These are phyloP conservation scores for Capsicum baccatum DNA, from an alignment of 257 asterid species.

Conservation along the genomic window DNA sequence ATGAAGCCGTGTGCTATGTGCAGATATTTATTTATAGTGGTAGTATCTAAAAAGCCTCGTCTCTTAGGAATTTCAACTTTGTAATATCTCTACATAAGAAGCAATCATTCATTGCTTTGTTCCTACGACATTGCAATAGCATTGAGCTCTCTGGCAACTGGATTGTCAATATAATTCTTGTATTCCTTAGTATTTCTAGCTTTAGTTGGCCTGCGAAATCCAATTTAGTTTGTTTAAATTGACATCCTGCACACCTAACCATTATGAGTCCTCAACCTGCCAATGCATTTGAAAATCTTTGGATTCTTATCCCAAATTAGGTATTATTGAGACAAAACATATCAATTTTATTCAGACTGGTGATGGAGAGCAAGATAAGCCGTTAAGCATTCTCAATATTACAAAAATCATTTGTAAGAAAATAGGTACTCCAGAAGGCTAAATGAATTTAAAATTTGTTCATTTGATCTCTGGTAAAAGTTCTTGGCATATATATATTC, in stretches of 20 bases:
- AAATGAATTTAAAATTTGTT: background rate
- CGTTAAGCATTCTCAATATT: background rate
- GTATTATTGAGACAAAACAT: background rate
- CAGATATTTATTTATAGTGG: background rate
- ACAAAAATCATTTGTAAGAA: background rate
- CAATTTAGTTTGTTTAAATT: background rate
- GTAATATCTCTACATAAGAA: slow-evolving; percentile 21
- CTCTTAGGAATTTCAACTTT: background rate
- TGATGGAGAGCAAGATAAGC: background rate
- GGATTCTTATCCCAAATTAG: background rate
- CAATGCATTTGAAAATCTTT: background rate
- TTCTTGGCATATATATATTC: background rate
- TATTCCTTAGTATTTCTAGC: background rate
- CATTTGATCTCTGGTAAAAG: background rate
- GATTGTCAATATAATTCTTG: background rate
- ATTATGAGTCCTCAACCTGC: background rate
- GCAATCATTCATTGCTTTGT: slow-evolving; percentile 18
- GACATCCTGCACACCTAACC: background rate
- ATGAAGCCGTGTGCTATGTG: background rate
- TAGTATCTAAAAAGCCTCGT: background rate
- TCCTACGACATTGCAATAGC: background rate
- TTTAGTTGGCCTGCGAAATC: background rate
- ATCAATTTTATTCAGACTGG: background rate
- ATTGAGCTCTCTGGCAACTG: background rate
- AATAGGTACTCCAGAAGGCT: background rate